Conservation (phyloP, 495 filamentous ascomycete genomes). For the Annulohypoxylon nitens region DNA sequence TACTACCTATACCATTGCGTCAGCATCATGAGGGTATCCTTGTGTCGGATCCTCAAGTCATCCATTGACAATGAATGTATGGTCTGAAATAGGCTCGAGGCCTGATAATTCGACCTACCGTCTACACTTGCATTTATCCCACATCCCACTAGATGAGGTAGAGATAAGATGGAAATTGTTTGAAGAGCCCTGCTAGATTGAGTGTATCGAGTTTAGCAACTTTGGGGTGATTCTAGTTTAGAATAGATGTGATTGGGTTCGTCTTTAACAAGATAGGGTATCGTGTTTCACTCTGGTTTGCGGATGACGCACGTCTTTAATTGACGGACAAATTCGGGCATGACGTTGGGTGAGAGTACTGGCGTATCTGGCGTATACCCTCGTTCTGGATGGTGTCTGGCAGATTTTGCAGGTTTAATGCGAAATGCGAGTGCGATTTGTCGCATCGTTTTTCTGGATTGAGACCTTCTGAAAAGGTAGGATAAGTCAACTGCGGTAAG, state of each 20-base stretch:
- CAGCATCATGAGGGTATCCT: constrained; percentile 13
- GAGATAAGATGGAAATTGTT: constrained; percentile 16
- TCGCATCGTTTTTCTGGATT: background rate
- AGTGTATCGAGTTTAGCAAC: constrained; percentile 5
- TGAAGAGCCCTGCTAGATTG: constrained; percentile 1
- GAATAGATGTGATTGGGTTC: constrained; percentile 9
- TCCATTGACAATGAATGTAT: background rate
- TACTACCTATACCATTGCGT: constrained; percentile 7
- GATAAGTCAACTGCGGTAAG: background rate
- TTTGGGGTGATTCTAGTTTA: constrained; percentile 1
- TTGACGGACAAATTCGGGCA: constrained; percentile 23
- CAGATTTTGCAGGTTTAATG: constrained; percentile 11
- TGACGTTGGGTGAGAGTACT: background rate
- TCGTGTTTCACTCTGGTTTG: constrained; percentile 18
- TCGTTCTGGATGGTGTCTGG: constrained; percentile 17
- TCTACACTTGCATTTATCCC: background rate
- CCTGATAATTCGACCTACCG: constrained; percentile 11
- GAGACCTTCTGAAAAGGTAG: background rate
- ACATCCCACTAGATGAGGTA: background rate
- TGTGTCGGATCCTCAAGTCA: constrained; percentile 20
- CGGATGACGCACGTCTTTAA: constrained; percentile 24
- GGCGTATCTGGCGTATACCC: constrained; percentile 15
- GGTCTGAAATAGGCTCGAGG: background rate
- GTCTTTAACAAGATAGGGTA: constrained; percentile 17
- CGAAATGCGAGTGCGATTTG: constrained; percentile 6